These are phyloP conservation scores for Cardiosporidium cionae DNA, from an alignment of 169 alveolate genomes.

Conservation along the genomic window DNA sequence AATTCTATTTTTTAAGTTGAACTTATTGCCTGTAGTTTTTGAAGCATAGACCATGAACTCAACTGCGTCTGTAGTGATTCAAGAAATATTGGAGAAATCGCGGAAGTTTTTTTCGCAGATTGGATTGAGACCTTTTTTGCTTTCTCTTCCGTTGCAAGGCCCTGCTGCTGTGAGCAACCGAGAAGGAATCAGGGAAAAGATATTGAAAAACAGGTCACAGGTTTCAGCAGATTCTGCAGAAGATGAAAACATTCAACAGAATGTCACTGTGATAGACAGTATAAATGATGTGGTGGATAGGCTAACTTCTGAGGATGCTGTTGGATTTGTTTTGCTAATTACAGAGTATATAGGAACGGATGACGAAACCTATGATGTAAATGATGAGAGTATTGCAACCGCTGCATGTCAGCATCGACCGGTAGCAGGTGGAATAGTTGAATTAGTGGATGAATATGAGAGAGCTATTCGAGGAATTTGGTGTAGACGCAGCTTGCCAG, in stretches of 20 bases:
- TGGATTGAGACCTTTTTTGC: neutral
- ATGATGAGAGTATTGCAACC: neutral
- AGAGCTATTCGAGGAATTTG: neutral
- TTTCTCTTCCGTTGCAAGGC: neutral
- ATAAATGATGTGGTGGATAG: neutral
- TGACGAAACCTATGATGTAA: neutral
- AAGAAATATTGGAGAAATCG: neutral
- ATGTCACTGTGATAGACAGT: neutral
- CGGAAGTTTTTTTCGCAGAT: neutral
- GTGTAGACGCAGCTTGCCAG: neutral
- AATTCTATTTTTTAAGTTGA: too few species aligned
- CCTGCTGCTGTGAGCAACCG: neutral
- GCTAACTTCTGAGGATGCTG: neutral
- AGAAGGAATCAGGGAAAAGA: neutral
- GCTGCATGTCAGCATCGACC: neutral
- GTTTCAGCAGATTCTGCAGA: neutral
- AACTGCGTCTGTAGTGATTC: neutral
- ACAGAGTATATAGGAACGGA: neutral
- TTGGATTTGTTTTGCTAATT: neutral
- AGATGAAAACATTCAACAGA: neutral
- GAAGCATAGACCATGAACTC: constrained; percentile 61
- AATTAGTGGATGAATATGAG: neutral
- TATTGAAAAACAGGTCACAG: neutral
- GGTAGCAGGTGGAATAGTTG: neutral
- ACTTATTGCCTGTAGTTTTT: too few species aligned